phyloP scores from a whole-genome alignment of 352 stramenopile genomes.

The Pythium sp. region DNA sequence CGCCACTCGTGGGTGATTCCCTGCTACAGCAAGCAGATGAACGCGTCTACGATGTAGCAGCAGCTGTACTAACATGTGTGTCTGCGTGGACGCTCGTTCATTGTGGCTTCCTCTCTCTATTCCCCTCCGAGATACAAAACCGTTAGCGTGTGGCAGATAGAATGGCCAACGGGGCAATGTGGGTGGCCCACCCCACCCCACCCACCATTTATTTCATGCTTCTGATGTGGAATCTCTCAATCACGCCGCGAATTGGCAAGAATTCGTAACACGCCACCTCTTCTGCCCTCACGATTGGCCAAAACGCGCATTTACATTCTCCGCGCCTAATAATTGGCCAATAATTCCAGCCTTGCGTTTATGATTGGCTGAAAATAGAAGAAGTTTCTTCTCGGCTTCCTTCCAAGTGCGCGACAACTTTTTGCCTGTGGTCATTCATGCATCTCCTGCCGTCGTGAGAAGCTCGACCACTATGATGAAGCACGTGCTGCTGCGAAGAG shows the following conservation, averaged over 20 bases:
- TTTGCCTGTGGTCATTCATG: neutral
- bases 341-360: neutral
- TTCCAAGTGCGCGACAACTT: neutral
- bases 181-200: no score
- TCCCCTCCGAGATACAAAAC: no score
- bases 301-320: neutral
- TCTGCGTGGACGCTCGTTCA: no score
- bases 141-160: no score
- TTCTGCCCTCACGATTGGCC: neutral
- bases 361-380: neutral
- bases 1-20: no score
- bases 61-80: no score
- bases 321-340: neutral
- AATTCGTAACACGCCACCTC: neutral
- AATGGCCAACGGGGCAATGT: no score
- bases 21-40: no score
- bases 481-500: conserved; percentile 12
- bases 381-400: neutral
- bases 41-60: no score
- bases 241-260: neutral
- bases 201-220: no score
- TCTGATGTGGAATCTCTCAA: no score
- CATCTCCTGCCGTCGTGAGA: neutral
- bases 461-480: conserved; percentile 6
- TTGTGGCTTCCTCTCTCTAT: no score